Conservation (phyloP, 176 grass and related monocot species). For the Lolium rigidum region DNA sequence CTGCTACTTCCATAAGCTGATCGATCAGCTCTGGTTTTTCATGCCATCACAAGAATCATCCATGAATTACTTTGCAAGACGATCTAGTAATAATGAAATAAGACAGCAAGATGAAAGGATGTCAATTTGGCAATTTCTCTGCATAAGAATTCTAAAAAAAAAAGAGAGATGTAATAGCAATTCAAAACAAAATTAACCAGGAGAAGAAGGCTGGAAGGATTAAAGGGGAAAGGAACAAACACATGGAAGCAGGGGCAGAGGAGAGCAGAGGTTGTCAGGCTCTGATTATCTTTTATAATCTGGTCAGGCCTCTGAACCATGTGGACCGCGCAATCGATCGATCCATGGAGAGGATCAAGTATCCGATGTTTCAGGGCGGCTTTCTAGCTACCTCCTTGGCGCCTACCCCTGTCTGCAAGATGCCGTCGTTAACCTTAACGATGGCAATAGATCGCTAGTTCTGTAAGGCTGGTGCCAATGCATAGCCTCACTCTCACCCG, state of each 20-base stretch:
- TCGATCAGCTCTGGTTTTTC: too few species aligned
- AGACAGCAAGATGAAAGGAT: too few species aligned
- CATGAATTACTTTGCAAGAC: too few species aligned
- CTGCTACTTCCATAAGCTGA: too few species aligned
- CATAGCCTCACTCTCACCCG: too few species aligned
- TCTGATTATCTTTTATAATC: not conserved
- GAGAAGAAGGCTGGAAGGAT: not conserved
- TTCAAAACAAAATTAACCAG: not conserved
- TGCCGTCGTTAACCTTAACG: slow-evolving; percentile 24
- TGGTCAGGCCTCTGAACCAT: not conserved
- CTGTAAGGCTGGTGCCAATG: too few species aligned
- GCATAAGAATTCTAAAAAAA: too few species aligned
- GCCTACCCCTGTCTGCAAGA: not conserved
- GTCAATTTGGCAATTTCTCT: too few species aligned
- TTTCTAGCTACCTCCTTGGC: not conserved
- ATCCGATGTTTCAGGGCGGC: slow-evolving; percentile 45
- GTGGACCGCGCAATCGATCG: not conserved
- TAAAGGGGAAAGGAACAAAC: slow-evolving; percentile 8
- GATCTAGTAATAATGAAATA: too few species aligned
- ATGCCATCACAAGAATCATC: too few species aligned
- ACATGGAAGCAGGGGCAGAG: not conserved
- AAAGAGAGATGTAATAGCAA: too few species aligned
- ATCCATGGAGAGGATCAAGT: not conserved
- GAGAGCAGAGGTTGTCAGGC: not conserved
- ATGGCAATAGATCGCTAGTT: not conserved